Evolutionary conservation across 1,139 yeast species (phyloP), one percentile per base, ranked within the genome.

Genomic region (Debaryomyces robertsiae): DNA sequence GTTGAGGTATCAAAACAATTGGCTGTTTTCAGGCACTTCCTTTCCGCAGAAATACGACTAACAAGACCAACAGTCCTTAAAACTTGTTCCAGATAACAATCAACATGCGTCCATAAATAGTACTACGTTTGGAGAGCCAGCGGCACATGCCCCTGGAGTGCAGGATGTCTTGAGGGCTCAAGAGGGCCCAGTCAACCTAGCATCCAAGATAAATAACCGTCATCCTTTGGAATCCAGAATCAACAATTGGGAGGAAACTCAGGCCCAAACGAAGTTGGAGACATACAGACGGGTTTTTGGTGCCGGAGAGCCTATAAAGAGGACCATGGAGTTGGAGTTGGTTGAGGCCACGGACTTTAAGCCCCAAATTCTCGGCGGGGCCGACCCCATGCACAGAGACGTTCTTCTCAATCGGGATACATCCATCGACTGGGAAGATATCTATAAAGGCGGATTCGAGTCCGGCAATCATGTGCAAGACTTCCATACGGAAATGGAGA

Each of bases 341-440:
- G 84, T 91, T n/a, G 80, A 80, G 35, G 72, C 75, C 38, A 79
- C 88, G n/a, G 89, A 84, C 42, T 81, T 81, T 61, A 79, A 74
- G 49, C 95, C 95, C n/a, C 61, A 72, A 38, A 64, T 75, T 11
- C 67, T 80, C 40, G 81, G 87, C 3, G 83, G 82, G 14, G 57
- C 75, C 9, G 73, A 69, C 38, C 55, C 69, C n/a, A 49, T 88
- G 53, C 95, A 88, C 58, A 76, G 72, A 45, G 97, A 91, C 56
- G 85, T 93, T 41, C 73, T 94, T 47, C 63, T 79, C 60, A 87
- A 87, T 65, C 82, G 77, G 53, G 98, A 93, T 47, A 64, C 82
- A 16, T 65, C 78, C 10, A 67, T 93, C 34, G 96, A 89, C 53
- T 93, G 98, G 97, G 98, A 93, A 57, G 98, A 94, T 58, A 75